A percentile compares a stretch with the other conserved stretches of the same genome.
Conservation (phyloP, 192 early-diverging fungal species). For the Entomortierella chlamydospora region DNA sequence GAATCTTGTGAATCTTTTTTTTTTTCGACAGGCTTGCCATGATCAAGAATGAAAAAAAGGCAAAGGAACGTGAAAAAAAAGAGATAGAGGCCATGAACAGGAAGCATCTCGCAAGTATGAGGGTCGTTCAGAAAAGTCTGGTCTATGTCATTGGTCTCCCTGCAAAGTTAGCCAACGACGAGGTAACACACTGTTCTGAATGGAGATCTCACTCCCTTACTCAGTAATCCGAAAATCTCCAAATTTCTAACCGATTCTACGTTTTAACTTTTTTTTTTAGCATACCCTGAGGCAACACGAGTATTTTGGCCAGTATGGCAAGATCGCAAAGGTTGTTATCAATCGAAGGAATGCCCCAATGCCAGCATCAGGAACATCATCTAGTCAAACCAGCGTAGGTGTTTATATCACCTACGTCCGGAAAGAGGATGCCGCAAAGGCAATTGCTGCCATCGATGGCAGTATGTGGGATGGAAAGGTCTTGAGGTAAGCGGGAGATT, state of each 20-base stretch:
- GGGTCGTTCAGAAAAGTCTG: conserved; percentile 97
- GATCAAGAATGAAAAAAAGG: conserved; percentile 70
- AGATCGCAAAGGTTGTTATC: conserved; percentile 93
- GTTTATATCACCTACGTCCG: conserved; percentile 93
- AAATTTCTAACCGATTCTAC: no score
- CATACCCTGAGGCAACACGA: conserved; percentile 85
- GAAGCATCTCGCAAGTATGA: conserved; percentile 85
- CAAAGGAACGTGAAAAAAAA: conserved; percentile 91
- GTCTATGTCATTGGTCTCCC: conserved; percentile 97
- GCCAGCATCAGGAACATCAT: conserved; percentile 34
- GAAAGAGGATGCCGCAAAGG: conserved; percentile 92
- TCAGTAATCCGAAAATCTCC: no score
- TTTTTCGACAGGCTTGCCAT: conserved; percentile 57
- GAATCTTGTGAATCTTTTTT: no score
- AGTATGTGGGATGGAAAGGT: conserved; percentile 87
- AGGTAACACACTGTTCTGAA: no score
- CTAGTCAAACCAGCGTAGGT: conserved; percentile 70
- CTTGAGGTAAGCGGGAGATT: conserved; percentile 69
- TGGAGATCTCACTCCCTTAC: no score
- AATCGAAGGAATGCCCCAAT: conserved; percentile 78
- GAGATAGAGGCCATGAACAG: conserved; percentile 87
- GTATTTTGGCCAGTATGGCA: conserved; percentile 99
- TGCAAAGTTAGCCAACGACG: conserved; percentile 87
- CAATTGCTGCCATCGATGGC: conserved; percentile 96
- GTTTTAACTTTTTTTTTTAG: no score